phyloP scores from a whole-genome alignment of 2,329 filamentous ascomycete species.

The Drechmeria coniospora region DNA sequence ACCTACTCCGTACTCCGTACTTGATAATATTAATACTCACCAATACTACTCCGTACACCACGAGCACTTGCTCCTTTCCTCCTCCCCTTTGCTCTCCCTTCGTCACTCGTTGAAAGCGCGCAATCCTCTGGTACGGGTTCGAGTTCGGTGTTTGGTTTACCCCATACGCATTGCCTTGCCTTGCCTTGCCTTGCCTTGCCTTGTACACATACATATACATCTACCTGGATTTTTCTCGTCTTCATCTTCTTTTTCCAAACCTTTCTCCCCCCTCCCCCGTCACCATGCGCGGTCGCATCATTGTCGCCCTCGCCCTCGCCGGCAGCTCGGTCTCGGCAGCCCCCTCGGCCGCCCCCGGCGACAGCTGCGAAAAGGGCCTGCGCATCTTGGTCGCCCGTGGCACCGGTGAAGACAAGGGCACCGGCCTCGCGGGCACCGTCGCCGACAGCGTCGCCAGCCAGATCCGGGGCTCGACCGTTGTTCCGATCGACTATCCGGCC shows the following conservation, averaged over 20 bases:
- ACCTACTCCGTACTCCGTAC: too few species aligned
- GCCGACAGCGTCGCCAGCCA: conserved; percentile 16
- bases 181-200: too few species aligned
- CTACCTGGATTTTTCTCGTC: too few species aligned
- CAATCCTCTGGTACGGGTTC: too few species aligned
- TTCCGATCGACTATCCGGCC: conserved; percentile 23
- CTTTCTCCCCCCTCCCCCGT: not conserved
- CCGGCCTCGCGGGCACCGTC: conserved; percentile 17
- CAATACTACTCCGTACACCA: too few species aligned
- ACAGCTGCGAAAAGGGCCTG: conserved; percentile 19
- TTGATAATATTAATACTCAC: too few species aligned
- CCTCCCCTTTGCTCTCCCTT: too few species aligned
- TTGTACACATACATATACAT: not conserved
- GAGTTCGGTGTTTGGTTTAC: too few species aligned
- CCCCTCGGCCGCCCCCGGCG: conserved; percentile 10
- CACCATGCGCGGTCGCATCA: conserved; percentile 4
- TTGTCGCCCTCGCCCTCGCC: conserved; percentile 6
- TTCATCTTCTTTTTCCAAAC: too few species aligned
- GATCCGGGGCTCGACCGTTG: conserved; percentile 19
- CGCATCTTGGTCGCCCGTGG: conserved; percentile 26
- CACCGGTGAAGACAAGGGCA: conserved; percentile 17
- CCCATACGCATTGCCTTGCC: not conserved
- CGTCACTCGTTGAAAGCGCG: too few species aligned
- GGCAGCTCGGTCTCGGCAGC: conserved; percentile 9
- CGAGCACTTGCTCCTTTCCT: too few species aligned